Conservation (phyloP, 108 stramenopile species). For the Cyclostephanos invisitatus region DNA sequence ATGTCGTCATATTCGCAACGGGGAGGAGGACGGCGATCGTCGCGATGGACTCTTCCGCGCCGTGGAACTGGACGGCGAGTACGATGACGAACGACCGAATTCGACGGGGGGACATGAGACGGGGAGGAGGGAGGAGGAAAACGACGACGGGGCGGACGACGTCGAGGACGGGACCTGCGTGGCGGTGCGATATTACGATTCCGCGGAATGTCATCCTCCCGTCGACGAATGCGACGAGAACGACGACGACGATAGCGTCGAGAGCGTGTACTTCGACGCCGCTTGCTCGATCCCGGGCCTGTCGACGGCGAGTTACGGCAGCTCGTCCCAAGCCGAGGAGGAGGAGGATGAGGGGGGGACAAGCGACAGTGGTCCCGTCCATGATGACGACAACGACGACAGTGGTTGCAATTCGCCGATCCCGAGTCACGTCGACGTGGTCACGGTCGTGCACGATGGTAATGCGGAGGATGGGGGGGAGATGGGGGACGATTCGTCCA, state of each 20-base stretch:
- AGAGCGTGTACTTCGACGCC: background rate
- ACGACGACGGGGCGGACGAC: background rate
- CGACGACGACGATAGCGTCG: background rate
- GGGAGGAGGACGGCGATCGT: too few species aligned
- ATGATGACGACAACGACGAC: background rate
- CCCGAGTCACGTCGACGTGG: background rate
- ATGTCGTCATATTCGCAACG: background rate
- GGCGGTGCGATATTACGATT: background rate
- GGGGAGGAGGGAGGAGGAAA: background rate
- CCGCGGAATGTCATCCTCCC: background rate
- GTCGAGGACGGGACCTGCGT: too few species aligned
- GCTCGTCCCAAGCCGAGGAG: background rate
- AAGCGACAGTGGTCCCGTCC: background rate
- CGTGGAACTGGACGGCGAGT: background rate
- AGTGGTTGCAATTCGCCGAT: background rate
- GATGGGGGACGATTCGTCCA: background rate
- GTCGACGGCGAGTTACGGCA: background rate
- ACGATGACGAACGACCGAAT: too few species aligned
- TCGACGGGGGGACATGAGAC: too few species aligned
- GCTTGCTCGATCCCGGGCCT: background rate
- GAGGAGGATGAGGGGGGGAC: background rate
- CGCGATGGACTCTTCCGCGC: background rate
- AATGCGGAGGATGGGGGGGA: background rate
- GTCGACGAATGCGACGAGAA: background rate
- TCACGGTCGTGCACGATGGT: background rate